phyloP scores from a whole-genome alignment of 1,284 basidiomycete species.

The Albatrellus sp. region DNA sequence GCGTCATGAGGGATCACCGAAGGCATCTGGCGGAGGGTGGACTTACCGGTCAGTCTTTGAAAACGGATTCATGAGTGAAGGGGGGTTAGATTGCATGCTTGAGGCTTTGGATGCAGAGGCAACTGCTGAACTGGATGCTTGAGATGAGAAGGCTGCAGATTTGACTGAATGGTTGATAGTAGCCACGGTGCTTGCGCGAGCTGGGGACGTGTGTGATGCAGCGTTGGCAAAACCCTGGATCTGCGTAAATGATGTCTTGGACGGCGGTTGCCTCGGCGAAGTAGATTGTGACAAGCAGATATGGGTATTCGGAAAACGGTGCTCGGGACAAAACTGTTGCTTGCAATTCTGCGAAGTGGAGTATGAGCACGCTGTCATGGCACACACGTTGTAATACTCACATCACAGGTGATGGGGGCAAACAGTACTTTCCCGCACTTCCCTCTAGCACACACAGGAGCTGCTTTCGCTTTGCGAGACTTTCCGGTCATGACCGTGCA shows the following conservation, averaged over 20 bases:
- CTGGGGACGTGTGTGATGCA: constrained; percentile 20
- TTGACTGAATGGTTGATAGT: constrained; percentile 25
- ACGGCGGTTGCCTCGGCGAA: constrained; percentile 7
- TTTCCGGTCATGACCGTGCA: constrained; percentile 59
- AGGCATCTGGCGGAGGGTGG: constrained; percentile 13
- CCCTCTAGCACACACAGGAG: constrained; percentile 44
- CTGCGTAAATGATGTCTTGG: constrained; percentile 6
- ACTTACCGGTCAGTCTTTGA: constrained; percentile 64
- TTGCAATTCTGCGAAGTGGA: constrained; percentile 40
- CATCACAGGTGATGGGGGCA: constrained; percentile 59
- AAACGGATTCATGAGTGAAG: constrained; percentile 32
- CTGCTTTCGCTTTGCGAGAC: constrained; percentile 30
- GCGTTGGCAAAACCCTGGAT: constrained; percentile 9
- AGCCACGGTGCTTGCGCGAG: constrained; percentile 28
- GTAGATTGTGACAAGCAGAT: constrained; percentile 27
- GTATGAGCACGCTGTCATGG: background rate
- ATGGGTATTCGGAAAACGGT: constrained; percentile 64
- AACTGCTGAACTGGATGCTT: background rate
- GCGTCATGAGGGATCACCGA: constrained; percentile 59
- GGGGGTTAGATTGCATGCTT: constrained; percentile 6
- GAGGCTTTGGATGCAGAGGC: constrained; percentile 5
- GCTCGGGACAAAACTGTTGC: constrained; percentile 57
- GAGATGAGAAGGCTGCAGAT: constrained; percentile 4
- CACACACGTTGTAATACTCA: constrained; percentile 23
- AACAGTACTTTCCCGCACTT: constrained; percentile 64